Percentiles rank a stretch among this genome's conserved stretches.
These are phyloP conservation scores for Cladosporium velox DNA, from an alignment of 2,329 filamentous ascomycete species.

Conservation along the genomic window DNA sequence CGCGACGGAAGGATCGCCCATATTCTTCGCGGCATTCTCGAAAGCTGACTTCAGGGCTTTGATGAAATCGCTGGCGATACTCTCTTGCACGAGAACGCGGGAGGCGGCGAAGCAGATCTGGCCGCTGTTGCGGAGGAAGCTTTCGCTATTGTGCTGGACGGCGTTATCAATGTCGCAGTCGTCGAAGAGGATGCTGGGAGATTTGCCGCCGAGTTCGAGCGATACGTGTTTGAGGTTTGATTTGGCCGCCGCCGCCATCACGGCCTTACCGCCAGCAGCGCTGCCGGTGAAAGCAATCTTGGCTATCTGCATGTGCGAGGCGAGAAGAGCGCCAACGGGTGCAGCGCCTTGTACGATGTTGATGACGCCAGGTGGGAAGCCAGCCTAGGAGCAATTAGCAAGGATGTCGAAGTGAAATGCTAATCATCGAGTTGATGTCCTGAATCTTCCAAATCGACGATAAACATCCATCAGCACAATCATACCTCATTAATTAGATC, in stretches of 20 bases:
- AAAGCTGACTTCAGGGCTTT: slow-evolving; percentile 9
- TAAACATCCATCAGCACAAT: not conserved
- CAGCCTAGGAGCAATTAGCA: slow-evolving; percentile 31
- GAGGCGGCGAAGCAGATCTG: slow-evolving; percentile 59
- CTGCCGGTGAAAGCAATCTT: slow-evolving; percentile 28
- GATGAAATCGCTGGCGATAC: slow-evolving; percentile 42
- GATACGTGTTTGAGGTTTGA: slow-evolving; percentile 32
- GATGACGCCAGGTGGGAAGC: slow-evolving; percentile 51
- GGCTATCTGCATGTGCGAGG: slow-evolving; percentile 15
- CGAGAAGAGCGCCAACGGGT: slow-evolving; percentile 58
- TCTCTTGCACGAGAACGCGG: slow-evolving; percentile 55
- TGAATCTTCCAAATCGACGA: not conserved
- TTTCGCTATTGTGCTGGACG: slow-evolving; percentile 65
- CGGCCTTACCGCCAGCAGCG: slow-evolving; percentile 27
- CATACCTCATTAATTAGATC: slow-evolving; percentile 53
- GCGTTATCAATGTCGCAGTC: slow-evolving; percentile 33
- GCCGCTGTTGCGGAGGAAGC: slow-evolving; percentile 58
- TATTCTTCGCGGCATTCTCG: slow-evolving; percentile 13
- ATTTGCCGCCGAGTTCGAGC: slow-evolving; percentile 34
- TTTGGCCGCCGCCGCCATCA: slow-evolving; percentile 25
- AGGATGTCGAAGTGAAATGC: not conserved
- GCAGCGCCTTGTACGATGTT: slow-evolving; percentile 79
- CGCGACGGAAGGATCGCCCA: slow-evolving; percentile 3
- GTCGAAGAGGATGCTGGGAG: slow-evolving; percentile 27
- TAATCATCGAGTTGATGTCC: not conserved